Base-by-base conservation (phyloP, 2,329 filamentous ascomycete species). In the Hypoxylon sp. region DNA sequence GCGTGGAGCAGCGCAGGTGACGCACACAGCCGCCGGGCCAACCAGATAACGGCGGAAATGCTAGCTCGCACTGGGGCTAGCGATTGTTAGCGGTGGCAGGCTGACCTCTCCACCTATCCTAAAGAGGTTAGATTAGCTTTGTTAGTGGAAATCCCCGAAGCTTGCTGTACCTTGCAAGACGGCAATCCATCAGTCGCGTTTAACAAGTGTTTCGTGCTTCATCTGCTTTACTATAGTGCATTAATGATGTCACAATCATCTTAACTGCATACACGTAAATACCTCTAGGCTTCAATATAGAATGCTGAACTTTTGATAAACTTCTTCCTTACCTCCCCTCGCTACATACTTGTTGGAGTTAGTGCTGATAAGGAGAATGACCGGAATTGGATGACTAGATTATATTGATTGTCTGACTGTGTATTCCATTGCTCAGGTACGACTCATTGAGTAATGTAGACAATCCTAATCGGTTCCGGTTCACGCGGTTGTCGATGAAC, bases 1-100 rank as follows among this genome's bases (percentile, higher is more conserved):
- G 64, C 54, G 43, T 49, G 48, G 53, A 60, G 60, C 42, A 36
- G 64, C 56, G 55, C 64, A 66, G 63, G 64, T 67, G 64, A 67
- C 64, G 64, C 64, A 67, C 63, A 63, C 57, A 64, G 63, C 63
- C 53, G 60, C 59, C 44, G 60, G 44, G 47, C 55, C 55, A 55
- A 55, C 55, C 51, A 58, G 55, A 58, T 55, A 55, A 57, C 50
- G 21, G 32, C 46, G 54, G 54, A 45, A 51, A 41, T 57, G 42
- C 50, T 54, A 57, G 37, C 26, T 44, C 40, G 20, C 40, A 50
- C 41, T 34, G 26, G 43, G 47, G 36, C 38, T 51, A 58, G 47
- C 44, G 47, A 51, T n/a, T n/a, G n/a, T n/a, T n/a, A n/a, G n/a
- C n/a, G n/a, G n/a, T n/a, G 37, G 40, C 34, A 51, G 51, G 51